A percentile compares a stretch with the other conserved stretches of the same genome.
phyloP scores from a whole-genome alignment of 192 early-diverging fungal species.

The Obelidium mucronatum region DNA sequence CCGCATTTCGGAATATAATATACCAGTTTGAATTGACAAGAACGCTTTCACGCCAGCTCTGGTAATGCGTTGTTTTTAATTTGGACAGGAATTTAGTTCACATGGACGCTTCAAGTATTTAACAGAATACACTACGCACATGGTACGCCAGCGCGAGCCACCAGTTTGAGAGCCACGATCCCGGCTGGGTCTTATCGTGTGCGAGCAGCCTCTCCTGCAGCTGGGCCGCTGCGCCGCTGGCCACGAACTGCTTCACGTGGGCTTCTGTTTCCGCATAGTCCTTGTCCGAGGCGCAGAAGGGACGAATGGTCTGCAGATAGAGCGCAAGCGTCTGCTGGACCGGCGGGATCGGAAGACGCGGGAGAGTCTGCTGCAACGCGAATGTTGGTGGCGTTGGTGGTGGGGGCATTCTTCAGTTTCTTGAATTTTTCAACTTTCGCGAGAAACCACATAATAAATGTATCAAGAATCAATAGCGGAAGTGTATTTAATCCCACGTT shows the following conservation, averaged over 20 bases:
- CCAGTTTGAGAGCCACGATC: slow-evolving; percentile 96
- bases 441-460: too few species aligned
- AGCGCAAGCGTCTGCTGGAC: slow-evolving; percentile 82
- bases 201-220: slow-evolving; percentile 86
- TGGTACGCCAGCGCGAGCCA: slow-evolving; percentile 95
- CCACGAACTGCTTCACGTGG: slow-evolving; percentile 79
- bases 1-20: slow-evolving; percentile 72
- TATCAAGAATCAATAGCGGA: too few species aligned
- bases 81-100: slow-evolving; percentile 31
- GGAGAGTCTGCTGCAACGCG: slow-evolving; percentile 59
- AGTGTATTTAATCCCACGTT: too few species aligned
- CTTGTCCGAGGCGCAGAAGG: slow-evolving; percentile 70
- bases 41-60: slow-evolving; percentile 80
- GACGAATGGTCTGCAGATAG: slow-evolving; percentile 82
- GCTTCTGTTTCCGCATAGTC: slow-evolving; percentile 75
- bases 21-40: slow-evolving; percentile 93
- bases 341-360: slow-evolving; percentile 88
- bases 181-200: slow-evolving; percentile 73
- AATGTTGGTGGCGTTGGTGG: slow-evolving; percentile 31
- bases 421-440: too few species aligned
- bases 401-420: too few species aligned
- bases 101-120: slow-evolving; percentile 61
- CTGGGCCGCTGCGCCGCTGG: slow-evolving; percentile 78
- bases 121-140: slow-evolving; percentile 71
- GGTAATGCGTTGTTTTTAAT: slow-evolving; percentile 71